Percentiles rank a stretch among this genome's conserved stretches.
These are phyloP conservation scores for Exophiala sp. DNA, from an alignment of 2,329 filamentous ascomycete species.

Conservation along the genomic window DNA sequence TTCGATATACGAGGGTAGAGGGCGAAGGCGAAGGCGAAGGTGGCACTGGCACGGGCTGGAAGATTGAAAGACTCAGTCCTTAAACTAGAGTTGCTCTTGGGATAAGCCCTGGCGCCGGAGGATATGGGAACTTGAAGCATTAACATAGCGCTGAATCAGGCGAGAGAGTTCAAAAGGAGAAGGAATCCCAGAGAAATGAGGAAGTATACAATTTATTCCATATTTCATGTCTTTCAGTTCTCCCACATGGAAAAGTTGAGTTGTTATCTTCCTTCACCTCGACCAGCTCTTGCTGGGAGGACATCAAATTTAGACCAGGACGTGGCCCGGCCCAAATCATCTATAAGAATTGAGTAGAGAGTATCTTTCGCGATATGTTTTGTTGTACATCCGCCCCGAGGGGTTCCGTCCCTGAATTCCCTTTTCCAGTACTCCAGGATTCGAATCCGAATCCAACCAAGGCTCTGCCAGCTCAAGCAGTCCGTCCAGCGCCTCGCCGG, in stretches of 20 bases:
- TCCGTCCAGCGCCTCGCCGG: constrained; percentile 14
- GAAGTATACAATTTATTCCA: constrained; percentile 2
- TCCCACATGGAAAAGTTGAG: too few species aligned
- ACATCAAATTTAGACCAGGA: constrained; percentile 9
- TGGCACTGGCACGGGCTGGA: not conserved
- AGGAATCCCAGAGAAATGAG: not conserved
- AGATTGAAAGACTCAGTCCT: not conserved
- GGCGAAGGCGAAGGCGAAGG: constrained; percentile 31
- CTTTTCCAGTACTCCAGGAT: not conserved
- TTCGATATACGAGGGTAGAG: constrained; percentile 66
- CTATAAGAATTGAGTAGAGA: constrained; percentile 25
- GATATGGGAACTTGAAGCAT: not conserved
- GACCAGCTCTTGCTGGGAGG: not conserved
- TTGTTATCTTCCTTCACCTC: not conserved
- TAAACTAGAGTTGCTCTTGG: too few species aligned
- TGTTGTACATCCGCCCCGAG: constrained; percentile 19
- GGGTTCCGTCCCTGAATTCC: not conserved
- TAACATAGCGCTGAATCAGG: too few species aligned
- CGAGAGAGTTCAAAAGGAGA: not conserved
- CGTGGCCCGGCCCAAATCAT: too few species aligned
- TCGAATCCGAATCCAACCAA: not conserved
- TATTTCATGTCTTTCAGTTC: too few species aligned
- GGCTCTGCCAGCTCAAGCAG: not conserved
- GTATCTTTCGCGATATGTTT: constrained; percentile 18
- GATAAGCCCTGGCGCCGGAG: too few species aligned